Evolutionary conservation across 2,329 filamentous ascomycete species (phyloP).

Genomic region (Alternaria tenuissima): DNA sequence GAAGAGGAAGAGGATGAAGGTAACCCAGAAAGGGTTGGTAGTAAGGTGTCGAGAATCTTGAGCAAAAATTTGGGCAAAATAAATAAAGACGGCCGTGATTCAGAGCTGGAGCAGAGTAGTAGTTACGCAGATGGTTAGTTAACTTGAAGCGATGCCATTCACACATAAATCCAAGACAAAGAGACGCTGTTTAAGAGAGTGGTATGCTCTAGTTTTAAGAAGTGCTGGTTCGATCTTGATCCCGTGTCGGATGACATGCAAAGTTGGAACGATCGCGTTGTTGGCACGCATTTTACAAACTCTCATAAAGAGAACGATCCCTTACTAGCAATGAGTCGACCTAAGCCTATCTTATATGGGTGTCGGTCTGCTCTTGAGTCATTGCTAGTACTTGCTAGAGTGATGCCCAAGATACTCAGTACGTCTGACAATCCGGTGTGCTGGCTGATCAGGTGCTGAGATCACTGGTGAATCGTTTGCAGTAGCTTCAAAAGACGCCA

Average conservation of each 20-base stretch:
- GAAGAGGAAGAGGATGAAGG: not conserved
- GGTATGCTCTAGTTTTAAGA: not conserved
- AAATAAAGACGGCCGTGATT: not conserved
- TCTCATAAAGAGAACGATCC: not conserved
- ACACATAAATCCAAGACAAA: not conserved
- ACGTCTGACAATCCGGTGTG: no score
- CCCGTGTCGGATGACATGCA: not conserved
- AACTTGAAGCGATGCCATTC: not conserved
- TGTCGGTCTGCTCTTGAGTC: not conserved
- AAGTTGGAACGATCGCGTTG: not conserved
- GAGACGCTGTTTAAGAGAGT: not conserved
- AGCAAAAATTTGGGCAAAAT: not conserved
- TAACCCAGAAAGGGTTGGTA: not conserved
- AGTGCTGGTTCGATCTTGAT: not conserved
- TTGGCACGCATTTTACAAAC: not conserved
- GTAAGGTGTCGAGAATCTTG: not conserved
- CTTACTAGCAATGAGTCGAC: not conserved
- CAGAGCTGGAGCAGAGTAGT: not conserved
- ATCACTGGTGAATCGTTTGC: no score
- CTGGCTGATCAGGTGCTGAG: no score
- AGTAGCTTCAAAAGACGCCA: not conserved
- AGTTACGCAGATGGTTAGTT: not conserved
- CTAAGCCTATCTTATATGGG: not conserved
- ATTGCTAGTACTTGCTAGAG: not conserved
- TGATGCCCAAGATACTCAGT: no score